A percentile compares a stretch with the other conserved stretches of the same genome.
These are phyloP conservation scores for Entoloma clypeatum DNA, from an alignment of 1,284 basidiomycete species.

Conservation along the genomic window DNA sequence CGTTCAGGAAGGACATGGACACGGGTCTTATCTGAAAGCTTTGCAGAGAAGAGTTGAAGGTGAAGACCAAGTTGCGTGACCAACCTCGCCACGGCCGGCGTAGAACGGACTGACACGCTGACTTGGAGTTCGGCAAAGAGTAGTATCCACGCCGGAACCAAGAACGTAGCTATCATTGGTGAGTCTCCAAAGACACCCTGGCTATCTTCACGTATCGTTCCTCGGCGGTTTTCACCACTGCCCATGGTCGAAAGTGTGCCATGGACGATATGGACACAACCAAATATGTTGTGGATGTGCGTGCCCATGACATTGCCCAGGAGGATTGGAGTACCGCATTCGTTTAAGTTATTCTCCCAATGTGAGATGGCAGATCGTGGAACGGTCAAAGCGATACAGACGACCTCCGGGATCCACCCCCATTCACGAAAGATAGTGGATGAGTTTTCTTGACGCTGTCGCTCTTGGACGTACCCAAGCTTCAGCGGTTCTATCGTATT, in stretches of 20 bases:
- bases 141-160: conserved; percentile 33
- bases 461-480: too few species aligned
- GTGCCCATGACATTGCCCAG: conserved; percentile 30
- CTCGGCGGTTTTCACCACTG: conserved; percentile 19
- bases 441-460: too few species aligned
- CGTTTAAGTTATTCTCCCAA: conserved; percentile 23
- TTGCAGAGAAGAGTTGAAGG: conserved; percentile 30
- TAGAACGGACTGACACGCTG: conserved; percentile 27
- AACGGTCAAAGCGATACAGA: conserved; percentile 33
- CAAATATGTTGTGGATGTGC: conserved; percentile 31
- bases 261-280: conserved; percentile 32
- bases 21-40: conserved; percentile 25
- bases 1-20: conserved; percentile 32
- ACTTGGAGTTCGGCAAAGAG: conserved; percentile 21
- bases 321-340: conserved; percentile 33
- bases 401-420: conserved; percentile 30
- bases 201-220: conserved; percentile 31
- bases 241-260: conserved; percentile 29
- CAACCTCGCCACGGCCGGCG: conserved; percentile 7
- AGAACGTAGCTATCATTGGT: conserved; percentile 37
- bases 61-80: conserved; percentile 22
- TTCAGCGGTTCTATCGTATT: conserved; percentile 20
- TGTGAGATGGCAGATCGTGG: too few species aligned
- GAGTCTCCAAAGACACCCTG: conserved; percentile 30
- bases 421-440: conserved; percentile 27